Evolutionary conservation across 1,284 basidiomycete genomes (phyloP).

Genomic region (Rhodotorula sp.): DNA sequence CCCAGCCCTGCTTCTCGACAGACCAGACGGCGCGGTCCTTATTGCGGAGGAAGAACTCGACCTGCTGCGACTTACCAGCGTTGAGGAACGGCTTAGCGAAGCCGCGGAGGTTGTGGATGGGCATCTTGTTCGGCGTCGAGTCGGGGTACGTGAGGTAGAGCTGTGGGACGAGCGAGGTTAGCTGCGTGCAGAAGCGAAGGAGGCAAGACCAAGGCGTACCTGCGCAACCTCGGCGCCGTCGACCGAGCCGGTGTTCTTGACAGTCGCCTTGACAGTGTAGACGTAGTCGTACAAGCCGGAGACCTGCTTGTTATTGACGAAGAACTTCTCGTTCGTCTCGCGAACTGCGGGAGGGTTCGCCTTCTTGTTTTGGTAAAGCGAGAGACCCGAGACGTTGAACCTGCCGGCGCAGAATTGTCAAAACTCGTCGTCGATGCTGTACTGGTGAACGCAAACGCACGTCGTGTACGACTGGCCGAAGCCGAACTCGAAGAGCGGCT

Average conservation of each 20-base stretch:
- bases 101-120: conserved; percentile 47
- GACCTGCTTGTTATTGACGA: conserved; percentile 12
- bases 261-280: conserved; percentile 49
- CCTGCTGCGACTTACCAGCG: conserved; percentile 45
- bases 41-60: conserved; percentile 50
- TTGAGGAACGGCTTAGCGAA: conserved; percentile 47
- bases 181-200: no score
- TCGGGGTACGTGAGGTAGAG: conserved; percentile 51
- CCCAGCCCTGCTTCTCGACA: conserved; percentile 50
- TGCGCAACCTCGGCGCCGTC: conserved; percentile 54
- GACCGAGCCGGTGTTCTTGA: conserved; percentile 52
- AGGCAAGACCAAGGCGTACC: conserved; percentile 18
- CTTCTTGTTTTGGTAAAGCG: conserved; percentile 35
- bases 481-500: conserved; percentile 54
- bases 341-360: conserved; percentile 35
- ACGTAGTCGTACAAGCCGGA: conserved; percentile 47
- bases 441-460: background rate
- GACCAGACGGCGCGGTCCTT: conserved; percentile 53
- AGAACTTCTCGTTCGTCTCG: conserved; percentile 51
- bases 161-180: conserved; percentile 36
- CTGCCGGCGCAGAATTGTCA: background rate
- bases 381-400: conserved; percentile 49
- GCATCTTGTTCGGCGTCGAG: conserved; percentile 25
- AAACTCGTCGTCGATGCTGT: no score
- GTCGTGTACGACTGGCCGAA: conserved; percentile 54